These are phyloP conservation scores for Nakazawaea holstii DNA, from an alignment of 805 yeast genomes.

Conservation along the genomic window DNA sequence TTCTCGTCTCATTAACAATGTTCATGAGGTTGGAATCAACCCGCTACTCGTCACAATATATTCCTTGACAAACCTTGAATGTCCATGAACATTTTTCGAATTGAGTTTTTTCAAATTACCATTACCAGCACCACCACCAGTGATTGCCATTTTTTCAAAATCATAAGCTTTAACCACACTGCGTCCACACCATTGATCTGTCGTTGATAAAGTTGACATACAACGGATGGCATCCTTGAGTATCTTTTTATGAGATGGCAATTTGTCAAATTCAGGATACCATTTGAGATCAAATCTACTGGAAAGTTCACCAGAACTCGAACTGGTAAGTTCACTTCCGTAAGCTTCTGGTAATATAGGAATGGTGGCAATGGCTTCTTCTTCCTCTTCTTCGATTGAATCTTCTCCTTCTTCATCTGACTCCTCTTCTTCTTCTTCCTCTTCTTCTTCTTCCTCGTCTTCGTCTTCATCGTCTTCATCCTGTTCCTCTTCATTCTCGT, in stretches of 20 bases:
- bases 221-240: slow-evolving; percentile 28
- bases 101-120: not conserved
- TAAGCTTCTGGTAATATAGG: slow-evolving; percentile 1
- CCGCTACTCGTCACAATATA: slow-evolving; percentile 10
- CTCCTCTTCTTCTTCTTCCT: slow-evolving; percentile 15
- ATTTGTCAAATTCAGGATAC: slow-evolving; percentile 10
- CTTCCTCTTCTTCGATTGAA: slow-evolving; percentile 30
- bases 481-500: slow-evolving; percentile 21
- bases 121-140: not conserved
- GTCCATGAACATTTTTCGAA: not conserved
- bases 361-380: slow-evolving; percentile 9
- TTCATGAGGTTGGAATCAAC: slow-evolving; percentile 4
- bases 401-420: slow-evolving; percentile 20
- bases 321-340: not conserved
- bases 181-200: slow-evolving; percentile 29
- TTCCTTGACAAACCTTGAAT: slow-evolving; percentile 9
- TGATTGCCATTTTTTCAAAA: not conserved
- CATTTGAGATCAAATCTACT: slow-evolving; percentile 6
- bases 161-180: slow-evolving; percentile 7
- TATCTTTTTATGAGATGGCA: slow-evolving; percentile 21
- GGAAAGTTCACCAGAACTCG: not conserved
- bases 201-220: slow-evolving; percentile 25
- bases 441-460: slow-evolving; percentile 17
- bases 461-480: slow-evolving; percentile 13
- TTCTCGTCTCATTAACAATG: not conserved